Evolutionary conservation across 129 eudicot genomes (phyloP), one percentile per base, ranked within the genome.

Genomic region (Scalesia atractyloides): DNA sequence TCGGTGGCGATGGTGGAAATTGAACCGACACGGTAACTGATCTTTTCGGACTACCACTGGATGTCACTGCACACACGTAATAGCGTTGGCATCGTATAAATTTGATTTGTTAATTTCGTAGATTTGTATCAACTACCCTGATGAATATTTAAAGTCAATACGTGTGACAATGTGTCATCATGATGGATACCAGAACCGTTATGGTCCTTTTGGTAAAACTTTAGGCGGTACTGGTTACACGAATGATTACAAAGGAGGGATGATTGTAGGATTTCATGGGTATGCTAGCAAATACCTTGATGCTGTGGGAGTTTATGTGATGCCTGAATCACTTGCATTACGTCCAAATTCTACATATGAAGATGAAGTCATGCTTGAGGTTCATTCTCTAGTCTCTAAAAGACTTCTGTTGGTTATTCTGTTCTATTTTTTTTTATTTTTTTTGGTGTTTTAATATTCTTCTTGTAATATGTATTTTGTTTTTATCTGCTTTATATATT

Each of bases 161-260:
- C 0, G 44, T 39, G 44, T 39, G 44, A 39, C 44, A 39, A 39
- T 39, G 1, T 6, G 9, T 39, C 8, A 39, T 8, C 2, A 39
- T 39, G 9, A 6, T 39, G 44, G 44, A 39, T 78, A 82, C 49
- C 43, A 17, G 24, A 68, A 18, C 2, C 12, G 7, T 9, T 82
- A 78, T 57, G 86, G 83, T 5, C 86, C 83, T 1, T 78, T 51
- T 54, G 86, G 86, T 11, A 4, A 1, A 1, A 41, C 22, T 7
- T 24, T 13, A 3, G 69, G 69, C 13, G 73, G 73, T 8, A 7
- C 8, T 22, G 53, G 50, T 7, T 78, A 78, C 24, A 60, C 80
- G 11, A 30, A 64, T 49, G 64, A 78, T 2, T 30, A 58, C 15
- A 33, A 48, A 41, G 65, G 72, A 13, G 80, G 70, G 5, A 64